A percentile compares a stretch with the other conserved stretches of the same genome.
These are phyloP conservation scores for Lactarius hengduanensis DNA, from an alignment of 768 basidiomycete genomes.

Conservation along the genomic window DNA sequence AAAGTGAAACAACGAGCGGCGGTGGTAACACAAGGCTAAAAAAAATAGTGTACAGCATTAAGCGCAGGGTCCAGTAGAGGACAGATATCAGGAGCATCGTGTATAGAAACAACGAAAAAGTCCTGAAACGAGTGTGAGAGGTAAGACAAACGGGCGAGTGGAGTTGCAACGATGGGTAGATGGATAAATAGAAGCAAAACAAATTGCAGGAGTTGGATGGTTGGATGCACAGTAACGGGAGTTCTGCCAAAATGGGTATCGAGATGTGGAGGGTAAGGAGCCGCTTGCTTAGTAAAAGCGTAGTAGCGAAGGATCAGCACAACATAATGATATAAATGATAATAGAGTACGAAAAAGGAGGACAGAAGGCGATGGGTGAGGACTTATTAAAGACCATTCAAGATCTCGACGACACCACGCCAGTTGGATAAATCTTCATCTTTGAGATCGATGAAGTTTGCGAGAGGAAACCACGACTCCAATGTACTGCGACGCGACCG, in stretches of 20 bases:
- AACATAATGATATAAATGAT: slow-evolving; percentile 10
- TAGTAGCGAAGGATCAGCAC: slow-evolving; percentile 8
- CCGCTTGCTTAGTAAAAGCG: neutral
- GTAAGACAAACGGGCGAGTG: neutral
- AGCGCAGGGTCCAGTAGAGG: neutral
- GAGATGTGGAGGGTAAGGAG: neutral
- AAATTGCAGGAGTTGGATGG: neutral
- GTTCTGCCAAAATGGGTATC: slow-evolving; percentile 11
- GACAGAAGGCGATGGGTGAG: neutral
- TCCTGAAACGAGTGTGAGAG: neutral
- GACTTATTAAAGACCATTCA: slow-evolving; percentile 25
- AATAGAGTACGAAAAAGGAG: neutral
- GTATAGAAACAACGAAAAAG: slow-evolving; percentile 1
- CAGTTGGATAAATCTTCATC: slow-evolving; percentile 50
- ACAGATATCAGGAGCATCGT: neutral
- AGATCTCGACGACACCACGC: slow-evolving; percentile 64
- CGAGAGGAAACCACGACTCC: slow-evolving; percentile 54
- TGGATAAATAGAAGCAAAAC: slow-evolving; percentile 15
- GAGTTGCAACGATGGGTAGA: slow-evolving; percentile 7
- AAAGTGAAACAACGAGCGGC: neutral
- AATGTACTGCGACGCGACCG: slow-evolving; percentile 44
- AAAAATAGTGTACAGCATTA: slow-evolving; percentile 11
- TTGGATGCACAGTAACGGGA: neutral
- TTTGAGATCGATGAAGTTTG: slow-evolving; percentile 64
- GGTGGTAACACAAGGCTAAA: neutral